Evolutionary conservation across 352 stramenopile genomes (phyloP).

Genomic region (Saprolegnia diclina): DNA sequence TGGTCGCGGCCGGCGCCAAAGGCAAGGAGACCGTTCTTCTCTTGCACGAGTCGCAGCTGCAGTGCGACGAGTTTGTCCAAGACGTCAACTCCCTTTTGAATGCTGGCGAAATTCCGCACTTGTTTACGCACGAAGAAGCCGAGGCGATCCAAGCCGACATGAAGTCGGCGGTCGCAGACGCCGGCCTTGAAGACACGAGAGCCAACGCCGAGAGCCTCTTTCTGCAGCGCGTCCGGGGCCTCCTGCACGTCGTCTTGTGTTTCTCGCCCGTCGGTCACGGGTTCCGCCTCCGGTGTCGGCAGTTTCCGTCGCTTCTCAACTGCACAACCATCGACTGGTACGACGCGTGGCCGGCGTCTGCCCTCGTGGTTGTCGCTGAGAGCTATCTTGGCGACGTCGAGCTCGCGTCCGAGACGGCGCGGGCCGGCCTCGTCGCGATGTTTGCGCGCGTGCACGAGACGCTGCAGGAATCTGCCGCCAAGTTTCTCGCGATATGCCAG

Average conservation of each 20-base stretch:
- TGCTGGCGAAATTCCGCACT: conserved; percentile 76
- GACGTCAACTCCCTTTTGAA: conserved; percentile 88
- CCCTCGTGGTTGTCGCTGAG: conserved; percentile 78
- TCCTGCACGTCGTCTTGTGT: conserved; percentile 90
- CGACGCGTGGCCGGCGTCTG: conserved; percentile 84
- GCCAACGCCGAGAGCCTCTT: conserved; percentile 82
- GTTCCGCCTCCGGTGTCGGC: conserved; percentile 81
- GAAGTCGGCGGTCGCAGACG: conserved; percentile 32
- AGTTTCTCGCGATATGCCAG: conserved; percentile 37
- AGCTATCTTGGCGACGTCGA: conserved; percentile 41
- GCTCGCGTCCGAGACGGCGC: conserved; percentile 7
- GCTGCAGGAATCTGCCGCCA: conserved; percentile 24
- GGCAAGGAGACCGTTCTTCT: conserved; percentile 55
- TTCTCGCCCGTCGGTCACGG: conserved; percentile 73
- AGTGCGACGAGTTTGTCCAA: conserved; percentile 78
- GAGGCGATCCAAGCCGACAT: conserved; percentile 73
- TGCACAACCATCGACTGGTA: conserved; percentile 93
- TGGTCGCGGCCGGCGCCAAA: conserved; percentile 40
- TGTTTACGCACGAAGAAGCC: conserved; percentile 80
- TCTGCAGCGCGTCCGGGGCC: conserved; percentile 56
- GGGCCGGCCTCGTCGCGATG: conserved; percentile 33
- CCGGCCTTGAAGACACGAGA: conserved; percentile 34
- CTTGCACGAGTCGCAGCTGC: conserved; percentile 78
- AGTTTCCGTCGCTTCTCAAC: conserved; percentile 91
- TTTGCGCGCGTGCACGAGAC: conserved; percentile 58